Conservation (phyloP, 352 stramenopile genomes). For the Phytophthora tentaculata region DNA sequence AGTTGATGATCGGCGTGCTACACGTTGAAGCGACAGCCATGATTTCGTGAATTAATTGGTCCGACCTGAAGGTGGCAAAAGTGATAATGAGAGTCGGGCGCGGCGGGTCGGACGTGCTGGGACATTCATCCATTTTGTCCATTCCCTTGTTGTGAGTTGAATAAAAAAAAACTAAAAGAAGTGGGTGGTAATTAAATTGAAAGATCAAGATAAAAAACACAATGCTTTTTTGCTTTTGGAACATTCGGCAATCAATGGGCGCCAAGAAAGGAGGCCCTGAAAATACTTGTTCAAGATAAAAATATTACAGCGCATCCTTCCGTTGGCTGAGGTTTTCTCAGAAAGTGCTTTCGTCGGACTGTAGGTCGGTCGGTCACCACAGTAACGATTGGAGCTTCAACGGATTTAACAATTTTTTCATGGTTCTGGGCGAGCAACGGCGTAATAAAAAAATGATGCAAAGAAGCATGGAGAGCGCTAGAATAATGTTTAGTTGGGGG, state of each 20-base stretch:
- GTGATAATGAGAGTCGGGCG: slow-evolving; percentile 12
- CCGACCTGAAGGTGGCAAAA: slow-evolving; percentile 20
- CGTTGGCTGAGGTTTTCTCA: neutral
- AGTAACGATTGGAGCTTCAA: neutral
- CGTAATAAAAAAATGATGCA: neutral
- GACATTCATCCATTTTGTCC: neutral
- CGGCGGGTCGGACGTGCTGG: neutral
- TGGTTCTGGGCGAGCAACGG: neutral
- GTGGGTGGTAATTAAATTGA: neutral
- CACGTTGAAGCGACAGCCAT: slow-evolving; percentile 25
- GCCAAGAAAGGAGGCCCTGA: neutral
- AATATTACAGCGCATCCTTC: neutral
- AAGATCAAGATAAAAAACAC: too few relatives aligned
- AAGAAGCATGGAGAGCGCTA: neutral
- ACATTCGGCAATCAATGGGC: neutral
- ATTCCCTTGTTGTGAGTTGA: neutral
- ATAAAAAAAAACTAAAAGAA: neutral
- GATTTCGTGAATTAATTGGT: neutral
- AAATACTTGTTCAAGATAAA: neutral
- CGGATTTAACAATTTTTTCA: neutral
- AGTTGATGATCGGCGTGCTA: slow-evolving; percentile 36
- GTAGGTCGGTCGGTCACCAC: neutral
- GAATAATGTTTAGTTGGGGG: too few relatives aligned
- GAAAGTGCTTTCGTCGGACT: neutral
- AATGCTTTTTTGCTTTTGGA: neutral